A percentile compares a stretch with the other conserved stretches of the same genome.
These are phyloP conservation scores for Crithidia brevicula DNA, from an alignment of 208 protist genomes.

Conservation along the genomic window DNA sequence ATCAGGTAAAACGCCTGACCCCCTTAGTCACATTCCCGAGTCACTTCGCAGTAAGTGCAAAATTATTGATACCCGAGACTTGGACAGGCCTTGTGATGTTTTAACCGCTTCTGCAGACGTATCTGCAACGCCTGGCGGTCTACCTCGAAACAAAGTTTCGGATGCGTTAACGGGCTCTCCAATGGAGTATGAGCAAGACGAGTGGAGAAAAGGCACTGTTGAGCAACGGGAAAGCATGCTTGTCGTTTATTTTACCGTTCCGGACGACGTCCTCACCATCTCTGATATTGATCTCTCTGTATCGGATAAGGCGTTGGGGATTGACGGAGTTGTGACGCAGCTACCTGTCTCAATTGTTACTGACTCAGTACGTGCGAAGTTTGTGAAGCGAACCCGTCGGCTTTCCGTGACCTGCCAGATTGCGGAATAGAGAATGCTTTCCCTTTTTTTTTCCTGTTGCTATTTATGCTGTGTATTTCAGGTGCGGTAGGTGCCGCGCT, in stretches of 20 bases:
- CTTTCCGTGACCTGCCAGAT: conserved; percentile 58
- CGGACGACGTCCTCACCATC: conserved; percentile 41
- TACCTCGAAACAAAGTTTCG: too few species aligned
- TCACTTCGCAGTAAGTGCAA: conserved; percentile 74
- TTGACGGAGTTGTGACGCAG: conserved; percentile 42
- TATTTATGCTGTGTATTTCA: too few species aligned
- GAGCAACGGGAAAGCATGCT: conserved; percentile 16
- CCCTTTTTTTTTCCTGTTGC: too few species aligned
- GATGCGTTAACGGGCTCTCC: too few species aligned
- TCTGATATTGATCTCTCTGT: conserved; percentile 62
- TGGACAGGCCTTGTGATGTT: background rate
- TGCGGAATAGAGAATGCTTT: conserved; percentile 3
- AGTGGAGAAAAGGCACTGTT: conserved; percentile 30
- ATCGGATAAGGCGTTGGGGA: conserved; percentile 47
- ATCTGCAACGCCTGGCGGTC: too few species aligned
- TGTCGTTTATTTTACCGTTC: conserved; percentile 44
- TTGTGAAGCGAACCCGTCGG: conserved; percentile 22
- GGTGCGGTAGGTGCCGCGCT: too few species aligned
- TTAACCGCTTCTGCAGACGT: too few species aligned
- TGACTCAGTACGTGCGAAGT: conserved; percentile 60
- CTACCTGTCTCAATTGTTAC: conserved; percentile 46
- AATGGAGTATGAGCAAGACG: too few species aligned
- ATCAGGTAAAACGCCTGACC: conserved; percentile 51
- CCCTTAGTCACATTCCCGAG: conserved; percentile 73
- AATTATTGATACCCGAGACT: conserved; percentile 64